These are phyloP conservation scores for Suillus discolor DNA, from an alignment of 768 basidiomycete species.

Conservation along the genomic window DNA sequence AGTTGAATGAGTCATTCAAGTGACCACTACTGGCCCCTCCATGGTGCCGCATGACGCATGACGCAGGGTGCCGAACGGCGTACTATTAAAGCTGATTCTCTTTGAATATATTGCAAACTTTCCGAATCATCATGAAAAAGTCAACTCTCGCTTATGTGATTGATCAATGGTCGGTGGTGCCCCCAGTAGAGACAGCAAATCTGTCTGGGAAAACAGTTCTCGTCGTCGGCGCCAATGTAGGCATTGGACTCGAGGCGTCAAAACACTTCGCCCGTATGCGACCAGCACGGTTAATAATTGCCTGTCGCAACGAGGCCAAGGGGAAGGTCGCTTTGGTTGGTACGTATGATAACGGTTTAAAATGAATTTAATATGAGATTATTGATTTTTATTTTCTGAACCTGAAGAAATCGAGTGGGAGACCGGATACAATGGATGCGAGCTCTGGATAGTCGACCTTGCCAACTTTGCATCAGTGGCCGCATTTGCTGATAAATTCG, in stretches of 20 bases:
- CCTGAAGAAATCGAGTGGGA: slow-evolving; percentile 22
- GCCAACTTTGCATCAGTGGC: no score
- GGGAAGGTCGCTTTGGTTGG: slow-evolving; percentile 24
- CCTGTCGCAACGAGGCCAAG: slow-evolving; percentile 30
- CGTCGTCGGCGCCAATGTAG: slow-evolving; percentile 35
- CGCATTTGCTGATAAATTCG: slow-evolving; percentile 24
- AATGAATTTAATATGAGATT: neutral
- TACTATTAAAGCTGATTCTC: neutral
- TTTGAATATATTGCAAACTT: neutral
- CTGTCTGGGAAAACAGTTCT: slow-evolving; percentile 33
- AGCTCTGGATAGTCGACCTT: no score
- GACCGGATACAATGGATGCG: neutral
- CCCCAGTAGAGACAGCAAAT: slow-evolving; percentile 22
- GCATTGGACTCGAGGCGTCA: slow-evolving; percentile 34
- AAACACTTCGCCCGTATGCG: slow-evolving; percentile 35
- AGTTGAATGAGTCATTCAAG: no score
- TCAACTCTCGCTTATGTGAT: slow-evolving; percentile 7
- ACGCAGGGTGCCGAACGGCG: no score
- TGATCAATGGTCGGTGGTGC: slow-evolving; percentile 21
- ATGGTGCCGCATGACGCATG: no score
- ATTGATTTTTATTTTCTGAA: neutral
- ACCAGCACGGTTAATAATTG: slow-evolving; percentile 28
- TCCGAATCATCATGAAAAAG: slow-evolving; percentile 14
- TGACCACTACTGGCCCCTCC: no score
- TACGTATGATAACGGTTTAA: no score